phyloP scores from a whole-genome alignment of 306 rosid genomes.

The peach (Prunus persica) region DNA sequence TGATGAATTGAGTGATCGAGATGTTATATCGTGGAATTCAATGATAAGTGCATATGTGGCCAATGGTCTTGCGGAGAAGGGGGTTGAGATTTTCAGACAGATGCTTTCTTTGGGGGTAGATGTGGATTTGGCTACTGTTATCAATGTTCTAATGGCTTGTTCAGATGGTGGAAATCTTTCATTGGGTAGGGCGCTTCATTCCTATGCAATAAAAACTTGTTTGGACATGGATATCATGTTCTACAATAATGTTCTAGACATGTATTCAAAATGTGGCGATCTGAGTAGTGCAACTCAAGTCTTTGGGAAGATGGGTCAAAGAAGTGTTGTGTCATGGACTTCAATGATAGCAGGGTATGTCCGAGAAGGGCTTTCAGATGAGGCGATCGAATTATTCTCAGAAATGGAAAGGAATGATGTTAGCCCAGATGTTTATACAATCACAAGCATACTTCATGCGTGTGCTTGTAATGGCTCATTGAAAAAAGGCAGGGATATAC shows the following conservation, averaged over 20 bases:
- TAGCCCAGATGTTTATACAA: constrained; percentile 47
- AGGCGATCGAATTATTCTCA: constrained; percentile 45
- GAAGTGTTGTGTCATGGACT: constrained; percentile 79
- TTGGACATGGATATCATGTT: constrained; percentile 42
- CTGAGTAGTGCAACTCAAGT: constrained; percentile 42
- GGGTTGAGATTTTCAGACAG: constrained; percentile 40
- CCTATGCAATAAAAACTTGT: constrained; percentile 43
- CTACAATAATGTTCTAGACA: constrained; percentile 60
- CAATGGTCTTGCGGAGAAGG: constrained; percentile 45
- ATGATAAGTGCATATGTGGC: constrained; percentile 70
- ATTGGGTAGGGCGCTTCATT: constrained; percentile 62
- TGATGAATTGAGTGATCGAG: constrained; percentile 60
- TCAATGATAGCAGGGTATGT: constrained; percentile 64
- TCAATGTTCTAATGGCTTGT: constrained; percentile 65
- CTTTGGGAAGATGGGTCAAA: constrained; percentile 53
- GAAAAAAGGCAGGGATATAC: constrained; percentile 50
- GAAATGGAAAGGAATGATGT: constrained; percentile 54
- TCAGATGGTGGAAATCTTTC: constrained; percentile 42
- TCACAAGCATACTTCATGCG: constrained; percentile 61
- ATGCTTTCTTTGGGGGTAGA: constrained; percentile 40
- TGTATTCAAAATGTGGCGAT: constrained; percentile 75
- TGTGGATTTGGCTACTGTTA: constrained; percentile 64
- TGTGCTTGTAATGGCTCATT: constrained; percentile 48
- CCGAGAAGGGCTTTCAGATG: constrained; percentile 51
- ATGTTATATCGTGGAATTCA: constrained; percentile 78